These are phyloP conservation scores for Hericium alpestre DNA, from an alignment of 768 basidiomycete species.

Conservation along the genomic window DNA sequence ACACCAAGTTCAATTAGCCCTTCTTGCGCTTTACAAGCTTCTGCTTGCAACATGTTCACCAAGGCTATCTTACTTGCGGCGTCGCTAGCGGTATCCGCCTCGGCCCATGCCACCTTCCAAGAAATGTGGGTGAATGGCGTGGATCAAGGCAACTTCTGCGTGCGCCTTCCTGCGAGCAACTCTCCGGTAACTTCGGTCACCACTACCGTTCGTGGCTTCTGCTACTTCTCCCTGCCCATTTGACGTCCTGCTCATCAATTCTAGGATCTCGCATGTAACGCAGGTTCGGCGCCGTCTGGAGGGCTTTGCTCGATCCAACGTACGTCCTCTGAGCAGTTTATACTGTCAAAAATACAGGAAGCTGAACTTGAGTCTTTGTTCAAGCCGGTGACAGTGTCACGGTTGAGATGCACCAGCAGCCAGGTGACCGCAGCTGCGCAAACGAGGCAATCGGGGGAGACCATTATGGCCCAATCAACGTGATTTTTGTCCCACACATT, in stretches of 20 bases:
- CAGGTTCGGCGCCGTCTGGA: conserved; percentile 20
- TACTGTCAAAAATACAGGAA: neutral
- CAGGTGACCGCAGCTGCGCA: conserved; percentile 32
- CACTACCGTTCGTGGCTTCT: conserved; percentile 21
- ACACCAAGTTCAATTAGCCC: neutral
- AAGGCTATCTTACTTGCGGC: conserved; percentile 20
- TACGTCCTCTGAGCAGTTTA: neutral
- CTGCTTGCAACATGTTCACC: conserved; percentile 18
- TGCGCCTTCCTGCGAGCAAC: conserved; percentile 35
- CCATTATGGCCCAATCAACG: conserved; percentile 39
- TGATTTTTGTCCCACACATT: neutral
- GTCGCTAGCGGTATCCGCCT: conserved; percentile 27
- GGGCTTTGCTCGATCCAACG: conserved; percentile 24
- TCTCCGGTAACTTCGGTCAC: conserved; percentile 34
- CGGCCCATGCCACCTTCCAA: conserved; percentile 45
- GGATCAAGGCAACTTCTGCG: conserved; percentile 37
- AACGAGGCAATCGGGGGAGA: conserved; percentile 41
- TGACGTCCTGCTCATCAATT: too few relatives aligned
- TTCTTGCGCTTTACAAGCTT: neutral
- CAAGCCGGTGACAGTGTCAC: conserved; percentile 36
- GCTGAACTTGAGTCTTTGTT: neutral
- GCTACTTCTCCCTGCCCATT: too few relatives aligned
- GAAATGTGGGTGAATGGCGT: conserved; percentile 42
- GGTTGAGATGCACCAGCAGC: conserved; percentile 48
- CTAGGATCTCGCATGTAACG: conserved; percentile 42